phyloP scores from a whole-genome alignment of 208 protist species.

The Acanthamoeba divionensis region DNA sequence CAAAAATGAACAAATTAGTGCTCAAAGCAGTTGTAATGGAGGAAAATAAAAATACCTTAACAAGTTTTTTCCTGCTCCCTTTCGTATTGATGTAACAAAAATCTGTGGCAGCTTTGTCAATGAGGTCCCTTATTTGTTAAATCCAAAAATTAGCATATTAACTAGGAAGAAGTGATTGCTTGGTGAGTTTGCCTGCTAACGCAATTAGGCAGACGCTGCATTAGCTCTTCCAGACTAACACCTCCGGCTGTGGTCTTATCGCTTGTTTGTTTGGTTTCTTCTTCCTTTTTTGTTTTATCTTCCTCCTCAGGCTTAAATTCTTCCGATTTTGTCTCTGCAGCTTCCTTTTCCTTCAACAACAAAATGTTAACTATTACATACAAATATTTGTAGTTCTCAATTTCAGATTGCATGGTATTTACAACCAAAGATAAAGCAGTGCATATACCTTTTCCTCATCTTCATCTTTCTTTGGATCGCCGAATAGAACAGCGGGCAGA shows the following conservation, averaged over 20 bases:
- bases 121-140: no score
- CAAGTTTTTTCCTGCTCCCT: conserved; percentile 65
- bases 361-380: no score
- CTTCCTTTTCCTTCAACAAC: not conserved
- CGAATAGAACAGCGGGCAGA: conserved; percentile 52
- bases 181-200: no score
- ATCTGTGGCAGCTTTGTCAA: conserved; percentile 62
- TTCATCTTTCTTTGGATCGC: conserved; percentile 38
- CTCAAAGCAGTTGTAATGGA: not conserved
- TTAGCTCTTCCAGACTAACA: conserved; percentile 28
- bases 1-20: not conserved
- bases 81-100: conserved; percentile 70
- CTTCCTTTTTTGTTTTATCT: conserved; percentile 48
- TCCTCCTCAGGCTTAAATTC: not conserved
- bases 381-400: not conserved
- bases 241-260: conserved; percentile 43
- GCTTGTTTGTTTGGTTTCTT: not conserved
- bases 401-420: not conserved
- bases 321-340: not conserved
- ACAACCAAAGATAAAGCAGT: not conserved
- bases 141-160: no score
- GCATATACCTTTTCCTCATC: not conserved
- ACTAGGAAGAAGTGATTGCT: no score
- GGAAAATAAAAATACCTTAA: conserved; percentile 41
- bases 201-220: conserved; percentile 58